Base-by-base conservation (phyloP, 1,284 basidiomycete species). In the Xerocomus alliaceus region DNA sequence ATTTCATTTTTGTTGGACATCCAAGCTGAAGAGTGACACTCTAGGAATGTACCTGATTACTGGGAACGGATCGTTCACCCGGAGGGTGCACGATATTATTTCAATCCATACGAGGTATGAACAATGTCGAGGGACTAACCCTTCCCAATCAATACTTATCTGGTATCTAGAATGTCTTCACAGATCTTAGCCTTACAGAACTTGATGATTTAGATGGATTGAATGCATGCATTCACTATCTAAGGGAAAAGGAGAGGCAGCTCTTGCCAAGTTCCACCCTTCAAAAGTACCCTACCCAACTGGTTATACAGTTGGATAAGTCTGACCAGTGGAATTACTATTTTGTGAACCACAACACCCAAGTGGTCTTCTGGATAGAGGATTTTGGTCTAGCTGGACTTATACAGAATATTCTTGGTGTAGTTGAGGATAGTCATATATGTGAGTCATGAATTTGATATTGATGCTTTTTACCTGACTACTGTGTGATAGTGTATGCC, bases 1-100 rank as follows among this genome's bases (percentile, higher is more conserved):
- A n/a, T 51, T 15, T 15, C 22, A 29, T 31, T 29, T 18, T 28
- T 13, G 24, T 39, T 17, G 22, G 13, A 18, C 18, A 2, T 9
- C 17, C 9, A 18, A 13, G 2, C 26, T 39, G 20, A 35, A 22
- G 10, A 37, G 12, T 26, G 15, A 0, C 12, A 28, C 39, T 28
- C 18, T 34, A 51, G 49, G 35, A 17, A 51, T 1, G 32, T 39
- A n/a, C 35, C 49, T 8, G 34, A n/a, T n/a, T 24, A 42, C 4
- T 53, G 52, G 52, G 52, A 53, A 29, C 28, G 52, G 15, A 17
- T 53, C 26, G 39, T 53, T 32, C 52, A 53, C 26, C 52, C 52
- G 5, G 52, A 53, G 41, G 52, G 52, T 32, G 52, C 52, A 24
- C 39, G 52, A 9, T 53, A 53, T 42, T 53, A 53, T 29, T 53